These are phyloP conservation scores for Linnemannia hyalina DNA, from an alignment of 192 early-diverging fungal species.

Conservation along the genomic window DNA sequence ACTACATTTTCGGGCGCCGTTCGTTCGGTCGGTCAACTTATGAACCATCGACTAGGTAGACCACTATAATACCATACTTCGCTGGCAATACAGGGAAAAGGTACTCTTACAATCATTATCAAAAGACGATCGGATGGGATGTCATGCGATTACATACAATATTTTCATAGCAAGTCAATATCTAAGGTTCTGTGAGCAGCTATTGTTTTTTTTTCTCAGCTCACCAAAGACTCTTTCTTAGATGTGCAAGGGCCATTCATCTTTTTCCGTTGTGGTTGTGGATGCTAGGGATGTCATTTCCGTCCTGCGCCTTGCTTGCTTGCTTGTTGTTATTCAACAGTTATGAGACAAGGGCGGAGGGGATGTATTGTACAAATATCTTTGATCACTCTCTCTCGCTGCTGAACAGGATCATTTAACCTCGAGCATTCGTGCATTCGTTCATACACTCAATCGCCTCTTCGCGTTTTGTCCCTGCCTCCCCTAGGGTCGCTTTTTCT, in stretches of 20 bases:
- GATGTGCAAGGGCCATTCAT: background rate
- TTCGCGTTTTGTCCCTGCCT: too few relatives aligned
- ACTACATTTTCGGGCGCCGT: background rate
- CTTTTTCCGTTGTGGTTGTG: background rate
- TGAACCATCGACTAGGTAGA: background rate
- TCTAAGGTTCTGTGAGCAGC: background rate
- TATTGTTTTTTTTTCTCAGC: background rate
- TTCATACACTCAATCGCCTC: too few relatives aligned
- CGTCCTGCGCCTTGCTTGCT: background rate
- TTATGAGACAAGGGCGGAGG: background rate
- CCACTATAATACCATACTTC: background rate
- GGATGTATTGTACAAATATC: too few relatives aligned
- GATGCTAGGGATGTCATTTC: background rate
- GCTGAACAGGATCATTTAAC: background rate
- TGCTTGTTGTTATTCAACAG: background rate
- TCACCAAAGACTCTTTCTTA: background rate
- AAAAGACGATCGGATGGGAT: conserved; percentile 5
- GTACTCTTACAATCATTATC: background rate
- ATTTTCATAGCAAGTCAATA: background rate
- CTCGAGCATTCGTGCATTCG: too few relatives aligned
- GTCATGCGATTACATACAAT: background rate
- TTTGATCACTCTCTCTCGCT: background rate
- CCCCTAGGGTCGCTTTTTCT: too few relatives aligned
- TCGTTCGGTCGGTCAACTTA: background rate
- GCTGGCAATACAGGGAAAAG: background rate